Evolutionary conservation across 2,329 filamentous ascomycete genomes (phyloP).

Genomic region (Penicillium sp.): DNA sequence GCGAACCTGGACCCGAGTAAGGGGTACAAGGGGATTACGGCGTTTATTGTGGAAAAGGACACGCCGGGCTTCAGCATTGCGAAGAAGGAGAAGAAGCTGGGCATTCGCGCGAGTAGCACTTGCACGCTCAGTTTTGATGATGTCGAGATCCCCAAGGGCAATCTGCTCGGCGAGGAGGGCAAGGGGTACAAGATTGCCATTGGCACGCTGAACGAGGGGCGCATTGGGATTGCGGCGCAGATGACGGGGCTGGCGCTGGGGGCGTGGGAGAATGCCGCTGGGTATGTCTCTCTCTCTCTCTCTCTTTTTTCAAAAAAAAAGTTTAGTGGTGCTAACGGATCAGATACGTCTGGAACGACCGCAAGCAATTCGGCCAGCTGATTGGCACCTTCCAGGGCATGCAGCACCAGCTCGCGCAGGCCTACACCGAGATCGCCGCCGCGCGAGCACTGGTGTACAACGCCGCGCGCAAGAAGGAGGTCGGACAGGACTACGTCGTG

Average conservation of each 20-base stretch:
- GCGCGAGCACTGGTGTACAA: conserved; percentile 93
- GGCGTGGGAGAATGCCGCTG: conserved; percentile 89
- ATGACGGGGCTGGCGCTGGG: conserved; percentile 97
- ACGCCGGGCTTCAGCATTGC: conserved; percentile 87
- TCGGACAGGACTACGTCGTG: conserved; percentile 87
- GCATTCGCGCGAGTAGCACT: conserved; percentile 91
- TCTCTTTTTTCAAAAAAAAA: background rate
- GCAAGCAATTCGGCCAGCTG: conserved; percentile 89
- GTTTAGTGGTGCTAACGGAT: too few species aligned
- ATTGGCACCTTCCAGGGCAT: conserved; percentile 98
- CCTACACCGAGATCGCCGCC: conserved; percentile 88
- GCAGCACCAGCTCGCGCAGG: conserved; percentile 97
- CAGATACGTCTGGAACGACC: conserved; percentile 97
- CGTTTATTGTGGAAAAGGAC: conserved; percentile 90
- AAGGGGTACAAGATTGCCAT: conserved; percentile 99
- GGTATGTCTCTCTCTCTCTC: conserved; percentile 42
- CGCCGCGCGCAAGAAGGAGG: conserved; percentile 95
- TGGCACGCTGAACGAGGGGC: conserved; percentile 85
- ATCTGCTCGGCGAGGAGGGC: conserved; percentile 82
- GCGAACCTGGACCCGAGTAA: conserved; percentile 89
- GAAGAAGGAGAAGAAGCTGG: conserved; percentile 99
- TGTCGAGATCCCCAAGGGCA: conserved; percentile 81
- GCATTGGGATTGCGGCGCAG: conserved; percentile 96
- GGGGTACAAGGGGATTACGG: conserved; percentile 95
- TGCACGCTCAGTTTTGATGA: conserved; percentile 98